These are phyloP conservation scores for Waltergamsia citrina DNA, from an alignment of 2,329 filamentous ascomycete genomes.

Conservation along the genomic window DNA sequence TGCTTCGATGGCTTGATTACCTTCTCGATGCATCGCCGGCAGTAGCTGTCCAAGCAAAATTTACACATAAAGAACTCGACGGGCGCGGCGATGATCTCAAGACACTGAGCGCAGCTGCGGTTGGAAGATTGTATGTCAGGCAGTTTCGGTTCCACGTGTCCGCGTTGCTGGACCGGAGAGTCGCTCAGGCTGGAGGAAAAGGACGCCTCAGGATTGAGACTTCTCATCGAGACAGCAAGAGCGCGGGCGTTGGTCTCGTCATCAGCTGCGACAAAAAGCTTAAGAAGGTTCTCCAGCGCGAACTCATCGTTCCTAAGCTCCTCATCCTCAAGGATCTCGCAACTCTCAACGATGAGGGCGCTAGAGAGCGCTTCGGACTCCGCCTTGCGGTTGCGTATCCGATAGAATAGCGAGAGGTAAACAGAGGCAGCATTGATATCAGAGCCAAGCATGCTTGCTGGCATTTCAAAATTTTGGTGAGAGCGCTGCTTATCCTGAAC, in stretches of 20 bases:
- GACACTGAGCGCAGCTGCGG: conserved; percentile 27
- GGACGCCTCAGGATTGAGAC: conserved; percentile 18
- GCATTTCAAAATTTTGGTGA: conserved; percentile 28
- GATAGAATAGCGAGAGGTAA: conserved; percentile 27
- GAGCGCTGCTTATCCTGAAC: conserved; percentile 24
- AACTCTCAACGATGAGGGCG: conserved; percentile 23
- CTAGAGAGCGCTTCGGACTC: conserved; percentile 19
- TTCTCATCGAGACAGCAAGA: conserved; percentile 28
- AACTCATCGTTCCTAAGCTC: conserved; percentile 31
- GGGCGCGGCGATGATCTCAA: conserved; percentile 19
- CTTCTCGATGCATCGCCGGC: conserved; percentile 19
- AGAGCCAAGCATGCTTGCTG: conserved; percentile 27
- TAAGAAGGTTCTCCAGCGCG: conserved; percentile 29
- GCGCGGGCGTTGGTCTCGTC: conserved; percentile 24
- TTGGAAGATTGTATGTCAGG: conserved; percentile 22
- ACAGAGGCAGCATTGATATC: conserved; percentile 31
- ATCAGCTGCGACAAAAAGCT: conserved; percentile 25
- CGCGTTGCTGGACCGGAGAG: conserved; percentile 15
- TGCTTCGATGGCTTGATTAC: conserved; percentile 19
- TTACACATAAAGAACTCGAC: conserved; percentile 24
- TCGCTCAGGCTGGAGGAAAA: conserved; percentile 14
- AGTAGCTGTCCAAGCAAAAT: conserved; percentile 28
- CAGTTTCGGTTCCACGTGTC: conserved; percentile 22
- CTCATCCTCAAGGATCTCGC: conserved; percentile 27
- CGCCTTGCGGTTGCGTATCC: conserved; percentile 14